Evolutionary conservation across 2,329 filamentous ascomycete species (phyloP).

Genomic region (Aspergillus sp.): DNA sequence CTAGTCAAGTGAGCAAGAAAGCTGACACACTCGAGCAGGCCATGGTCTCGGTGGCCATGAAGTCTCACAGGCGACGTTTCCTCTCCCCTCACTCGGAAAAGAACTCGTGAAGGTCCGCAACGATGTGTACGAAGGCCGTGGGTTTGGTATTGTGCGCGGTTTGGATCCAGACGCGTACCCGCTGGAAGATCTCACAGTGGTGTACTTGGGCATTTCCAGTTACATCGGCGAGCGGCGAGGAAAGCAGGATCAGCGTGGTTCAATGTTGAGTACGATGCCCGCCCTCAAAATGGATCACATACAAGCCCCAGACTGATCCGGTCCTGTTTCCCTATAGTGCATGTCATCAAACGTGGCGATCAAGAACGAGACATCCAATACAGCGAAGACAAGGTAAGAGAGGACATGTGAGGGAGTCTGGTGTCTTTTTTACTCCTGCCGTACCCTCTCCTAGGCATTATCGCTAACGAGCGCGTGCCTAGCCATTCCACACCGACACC

Average conservation of each 20-base stretch:
- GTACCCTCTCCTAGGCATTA: background rate
- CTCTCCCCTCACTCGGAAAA: conserved; percentile 12
- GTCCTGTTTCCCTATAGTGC: conserved; percentile 10
- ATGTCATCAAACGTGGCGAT: conserved; percentile 17
- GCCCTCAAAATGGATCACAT: background rate
- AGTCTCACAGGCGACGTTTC: conserved; percentile 17
- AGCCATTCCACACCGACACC: conserved; percentile 21
- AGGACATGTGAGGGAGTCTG: background rate
- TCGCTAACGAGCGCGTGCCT: conserved; percentile 5
- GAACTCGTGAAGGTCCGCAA: conserved; percentile 15
- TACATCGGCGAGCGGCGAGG: conserved; percentile 19
- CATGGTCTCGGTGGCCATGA: conserved; percentile 15
- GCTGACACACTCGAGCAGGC: conserved; percentile 9
- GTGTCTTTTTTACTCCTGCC: background rate
- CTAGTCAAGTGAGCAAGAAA: background rate
- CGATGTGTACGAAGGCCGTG: conserved; percentile 17
- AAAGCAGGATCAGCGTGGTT: conserved; percentile 19
- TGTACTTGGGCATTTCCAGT: conserved; percentile 19
- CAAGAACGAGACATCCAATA: conserved; percentile 15
- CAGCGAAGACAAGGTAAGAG: conserved; percentile 18
- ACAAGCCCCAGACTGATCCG: conserved; percentile 1
- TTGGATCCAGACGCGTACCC: conserved; percentile 16
- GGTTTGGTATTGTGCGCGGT: conserved; percentile 19
- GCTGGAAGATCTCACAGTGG: conserved; percentile 18
- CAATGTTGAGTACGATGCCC: conserved; percentile 17